A percentile compares a stretch with the other conserved stretches of the same genome.
phyloP scores from a whole-genome alignment of 1,139 yeast genomes.

The Hyphopichia khmerensis region DNA sequence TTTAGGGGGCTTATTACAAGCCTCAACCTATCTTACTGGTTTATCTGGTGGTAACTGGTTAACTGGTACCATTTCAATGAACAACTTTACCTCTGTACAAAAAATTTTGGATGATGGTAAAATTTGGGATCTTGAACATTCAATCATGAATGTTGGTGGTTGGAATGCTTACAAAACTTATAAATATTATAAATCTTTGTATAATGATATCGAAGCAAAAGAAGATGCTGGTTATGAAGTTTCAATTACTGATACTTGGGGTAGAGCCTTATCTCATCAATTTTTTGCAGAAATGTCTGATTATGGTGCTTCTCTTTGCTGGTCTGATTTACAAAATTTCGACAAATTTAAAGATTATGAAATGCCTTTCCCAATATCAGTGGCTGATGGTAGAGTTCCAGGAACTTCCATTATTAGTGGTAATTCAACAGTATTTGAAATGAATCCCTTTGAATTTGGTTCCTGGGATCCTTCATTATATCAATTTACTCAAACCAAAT shows the following conservation, averaged over 20 bases:
- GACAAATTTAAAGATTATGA: slow-evolving; percentile 54
- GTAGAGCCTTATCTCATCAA: slow-evolving; percentile 78
- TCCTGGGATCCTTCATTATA: slow-evolving; percentile 82
- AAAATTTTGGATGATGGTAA: slow-evolving; percentile 48
- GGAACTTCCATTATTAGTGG: slow-evolving; percentile 52
- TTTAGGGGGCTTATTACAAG: slow-evolving; percentile 74
- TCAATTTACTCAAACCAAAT: slow-evolving; percentile 66
- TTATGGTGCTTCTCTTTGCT: slow-evolving; percentile 63
- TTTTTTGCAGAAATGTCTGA: slow-evolving; percentile 58
- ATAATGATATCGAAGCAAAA: slow-evolving; percentile 58
- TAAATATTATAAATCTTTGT: slow-evolving; percentile 53
- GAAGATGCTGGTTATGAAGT: slow-evolving; percentile 73
- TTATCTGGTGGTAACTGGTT: slow-evolving; percentile 89
- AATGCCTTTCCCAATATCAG: slow-evolving; percentile 84
- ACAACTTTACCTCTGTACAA: slow-evolving; percentile 77
- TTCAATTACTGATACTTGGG: slow-evolving; percentile 91
- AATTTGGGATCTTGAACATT: slow-evolving; percentile 69
- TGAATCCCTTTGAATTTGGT: slow-evolving; percentile 82
- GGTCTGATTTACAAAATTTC: slow-evolving; percentile 58
- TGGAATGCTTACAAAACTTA: slow-evolving; percentile 57
- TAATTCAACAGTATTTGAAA: slow-evolving; percentile 76
- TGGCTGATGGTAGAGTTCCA: slow-evolving; percentile 78
- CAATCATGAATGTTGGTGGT: slow-evolving; percentile 71
- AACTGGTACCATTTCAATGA: slow-evolving; percentile 74
- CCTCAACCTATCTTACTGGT: slow-evolving; percentile 74